Conservation (phyloP, 169 alveolate genomes). For the Blepharisma undulans region DNA sequence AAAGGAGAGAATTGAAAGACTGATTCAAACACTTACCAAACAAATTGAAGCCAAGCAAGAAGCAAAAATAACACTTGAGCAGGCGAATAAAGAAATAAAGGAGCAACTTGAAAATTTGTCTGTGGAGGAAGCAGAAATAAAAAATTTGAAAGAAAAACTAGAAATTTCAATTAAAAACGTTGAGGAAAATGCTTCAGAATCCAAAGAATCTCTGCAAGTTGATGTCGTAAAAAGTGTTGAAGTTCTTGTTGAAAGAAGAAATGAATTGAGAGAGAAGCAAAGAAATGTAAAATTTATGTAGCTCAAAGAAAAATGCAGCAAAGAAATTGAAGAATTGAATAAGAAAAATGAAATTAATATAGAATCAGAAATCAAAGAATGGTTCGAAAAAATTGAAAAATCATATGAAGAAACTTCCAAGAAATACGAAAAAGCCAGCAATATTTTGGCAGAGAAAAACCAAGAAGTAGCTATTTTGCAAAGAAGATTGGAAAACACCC, state of each 20-base stretch:
- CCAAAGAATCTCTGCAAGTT: background rate
- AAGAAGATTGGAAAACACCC: conserved; percentile 80
- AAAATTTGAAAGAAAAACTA: background rate
- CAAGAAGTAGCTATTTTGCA: conserved; percentile 60
- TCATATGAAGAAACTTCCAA: background rate
- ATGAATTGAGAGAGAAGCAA: background rate
- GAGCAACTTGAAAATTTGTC: background rate
- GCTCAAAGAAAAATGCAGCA: conserved; percentile 31
- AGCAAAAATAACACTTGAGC: background rate
- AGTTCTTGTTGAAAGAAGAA: background rate
- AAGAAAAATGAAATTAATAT: background rate
- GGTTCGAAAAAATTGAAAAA: conserved; percentile 23
- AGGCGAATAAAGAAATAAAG: background rate
- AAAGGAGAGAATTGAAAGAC: conserved; percentile 31
- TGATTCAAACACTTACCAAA: conserved; percentile 7
- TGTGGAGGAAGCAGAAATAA: background rate
- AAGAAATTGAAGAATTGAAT: conserved; percentile 9
- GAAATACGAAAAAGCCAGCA: conserved; percentile 21
- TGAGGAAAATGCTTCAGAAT: conserved; percentile 14
- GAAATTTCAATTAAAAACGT: background rate
- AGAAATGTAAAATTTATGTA: background rate
- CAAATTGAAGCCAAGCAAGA: background rate
- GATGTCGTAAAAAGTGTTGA: background rate
- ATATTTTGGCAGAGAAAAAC: conserved; percentile 65
- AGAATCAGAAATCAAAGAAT: background rate